A percentile compares a stretch with the other conserved stretches of the same genome.
Conservation (phyloP, 2,329 filamentous ascomycete genomes). For the Lecanicillium sp. region DNA sequence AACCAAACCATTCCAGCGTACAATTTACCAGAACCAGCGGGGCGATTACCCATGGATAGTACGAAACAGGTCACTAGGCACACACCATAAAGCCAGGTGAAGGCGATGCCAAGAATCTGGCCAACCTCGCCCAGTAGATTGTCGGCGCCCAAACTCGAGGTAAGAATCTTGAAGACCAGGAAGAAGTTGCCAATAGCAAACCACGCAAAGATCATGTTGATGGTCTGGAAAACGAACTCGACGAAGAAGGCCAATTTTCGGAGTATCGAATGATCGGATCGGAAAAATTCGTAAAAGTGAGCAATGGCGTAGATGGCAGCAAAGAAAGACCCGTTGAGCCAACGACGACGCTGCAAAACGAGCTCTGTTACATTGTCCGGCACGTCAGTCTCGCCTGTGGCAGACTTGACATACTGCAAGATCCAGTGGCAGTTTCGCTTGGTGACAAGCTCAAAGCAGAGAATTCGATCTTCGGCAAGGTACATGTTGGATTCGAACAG, state of each 20-base stretch:
- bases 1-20: conserved; percentile 99
- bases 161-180: conserved; percentile 95
- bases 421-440: conserved; percentile 98
- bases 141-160: conserved; percentile 65
- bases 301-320: conserved; percentile 90
- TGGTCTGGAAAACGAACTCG: conserved; percentile 89
- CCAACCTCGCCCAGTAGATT: conserved; percentile 69
- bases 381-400: conserved; percentile 93
- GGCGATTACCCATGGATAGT: conserved; percentile 85
- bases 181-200: conserved; percentile 99
- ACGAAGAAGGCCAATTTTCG: conserved; percentile 79
- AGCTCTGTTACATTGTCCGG: conserved; percentile 90
- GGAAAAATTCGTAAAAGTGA: conserved; percentile 94
- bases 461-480: conserved; percentile 93
- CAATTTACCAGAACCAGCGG: conserved; percentile 84
- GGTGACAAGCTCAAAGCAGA: conserved; percentile 95
- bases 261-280: conserved; percentile 79
- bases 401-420: conserved; percentile 95
- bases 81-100: conserved; percentile 92
- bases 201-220: conserved; percentile 98
- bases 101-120: conserved; percentile 75
- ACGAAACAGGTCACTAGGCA: conserved; percentile 93
- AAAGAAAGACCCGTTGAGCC: conserved; percentile 98
- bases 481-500: conserved; percentile 99
- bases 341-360: conserved; percentile 89